Conservation (phyloP, 257 asterid species). For the Solanum boliviense region DNA sequence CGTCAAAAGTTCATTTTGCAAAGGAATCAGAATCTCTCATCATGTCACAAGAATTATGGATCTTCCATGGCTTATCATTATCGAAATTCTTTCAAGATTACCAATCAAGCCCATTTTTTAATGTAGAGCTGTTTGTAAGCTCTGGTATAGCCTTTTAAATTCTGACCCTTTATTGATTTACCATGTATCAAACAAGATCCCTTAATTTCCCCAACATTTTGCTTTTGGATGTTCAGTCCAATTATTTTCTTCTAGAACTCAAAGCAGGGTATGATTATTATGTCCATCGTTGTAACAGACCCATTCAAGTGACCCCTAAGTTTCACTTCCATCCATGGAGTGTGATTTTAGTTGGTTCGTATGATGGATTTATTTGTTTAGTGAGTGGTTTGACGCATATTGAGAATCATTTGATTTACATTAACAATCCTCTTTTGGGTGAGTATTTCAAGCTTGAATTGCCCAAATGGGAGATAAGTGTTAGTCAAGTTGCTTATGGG, state of each 20-base stretch:
- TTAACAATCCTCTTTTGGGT: not conserved
- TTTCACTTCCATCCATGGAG: not conserved
- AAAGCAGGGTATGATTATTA: not conserved
- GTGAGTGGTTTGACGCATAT: not conserved
- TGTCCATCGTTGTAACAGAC: not conserved
- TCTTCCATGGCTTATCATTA: no score
- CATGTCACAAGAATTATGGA: no score
- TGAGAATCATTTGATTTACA: not conserved
- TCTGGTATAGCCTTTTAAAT: not conserved
- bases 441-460: not conserved
- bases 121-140: not conserved
- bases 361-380: not conserved
- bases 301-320: not conserved
- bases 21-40: no score
- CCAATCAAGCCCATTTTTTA: not conserved
- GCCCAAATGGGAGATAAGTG: not conserved
- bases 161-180: not conserved
- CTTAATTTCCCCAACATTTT: not conserved
- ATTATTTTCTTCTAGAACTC: not conserved
- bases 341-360: not conserved
- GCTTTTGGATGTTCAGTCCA: not conserved
- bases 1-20: no score
- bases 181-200: not conserved
- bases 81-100: no score
- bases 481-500: not conserved